phyloP scores from a whole-genome alignment of 1,284 basidiomycete genomes.

The Pseudozyma tsukubaensis region DNA sequence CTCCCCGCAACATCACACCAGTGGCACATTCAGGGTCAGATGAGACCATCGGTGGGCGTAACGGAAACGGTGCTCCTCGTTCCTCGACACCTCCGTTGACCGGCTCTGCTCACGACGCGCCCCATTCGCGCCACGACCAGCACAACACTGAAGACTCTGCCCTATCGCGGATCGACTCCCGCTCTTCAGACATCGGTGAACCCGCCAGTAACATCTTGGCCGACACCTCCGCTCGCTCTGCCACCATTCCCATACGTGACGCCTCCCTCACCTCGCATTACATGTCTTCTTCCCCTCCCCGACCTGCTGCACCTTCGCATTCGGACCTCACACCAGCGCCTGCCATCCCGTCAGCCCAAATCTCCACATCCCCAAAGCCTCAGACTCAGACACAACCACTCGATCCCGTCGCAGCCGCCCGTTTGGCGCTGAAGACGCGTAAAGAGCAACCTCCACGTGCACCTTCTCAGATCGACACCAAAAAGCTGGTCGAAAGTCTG shows the following conservation, averaged over 20 bases:
- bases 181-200: not conserved
- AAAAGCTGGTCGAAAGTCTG: slow-evolving; percentile 44
- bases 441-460: slow-evolving; percentile 8
- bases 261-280: slow-evolving; percentile 1
- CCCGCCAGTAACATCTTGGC: not conserved
- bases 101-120: not conserved
- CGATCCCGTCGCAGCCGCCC: slow-evolving; percentile 35
- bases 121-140: not conserved
- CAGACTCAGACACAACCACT: not conserved
- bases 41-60: slow-evolving; percentile 8
- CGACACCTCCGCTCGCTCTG: slow-evolving; percentile 1
- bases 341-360: not conserved
- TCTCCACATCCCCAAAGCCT: not conserved
- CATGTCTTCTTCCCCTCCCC: no score
- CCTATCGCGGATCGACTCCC: not conserved
- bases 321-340: not conserved
- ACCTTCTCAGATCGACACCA: slow-evolving; percentile 34
- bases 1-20: slow-evolving; percentile 9
- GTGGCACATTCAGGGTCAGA: slow-evolving; percentile 11
- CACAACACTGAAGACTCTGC: slow-evolving; percentile 9
- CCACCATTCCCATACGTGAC: slow-evolving; percentile 18
- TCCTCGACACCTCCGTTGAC: slow-evolving; percentile 37
- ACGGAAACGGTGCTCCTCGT: slow-evolving; percentile 2
- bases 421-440: slow-evolving; percentile 34
- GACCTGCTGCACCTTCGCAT: no score